Conservation (phyloP, 208 protist genomes). For the Trypanosoma grayi region DNA sequence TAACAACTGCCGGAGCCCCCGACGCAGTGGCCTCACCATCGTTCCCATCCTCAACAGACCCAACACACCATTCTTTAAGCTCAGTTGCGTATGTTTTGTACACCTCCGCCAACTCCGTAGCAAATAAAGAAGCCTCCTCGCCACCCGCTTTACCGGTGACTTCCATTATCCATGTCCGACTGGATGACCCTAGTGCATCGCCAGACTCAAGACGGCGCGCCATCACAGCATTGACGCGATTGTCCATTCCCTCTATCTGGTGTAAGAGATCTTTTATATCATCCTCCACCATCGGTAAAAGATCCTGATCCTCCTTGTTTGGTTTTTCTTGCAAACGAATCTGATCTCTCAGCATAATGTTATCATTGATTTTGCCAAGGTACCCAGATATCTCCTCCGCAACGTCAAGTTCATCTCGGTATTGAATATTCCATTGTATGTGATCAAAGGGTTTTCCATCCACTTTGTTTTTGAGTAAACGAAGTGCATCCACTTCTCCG, state of each 20-base stretch:
- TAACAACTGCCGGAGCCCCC: constrained; percentile 1
- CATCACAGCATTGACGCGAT: constrained; percentile 60
- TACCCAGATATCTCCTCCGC: constrained; percentile 43
- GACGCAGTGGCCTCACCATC: constrained; percentile 15
- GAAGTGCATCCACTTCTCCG: constrained; percentile 15
- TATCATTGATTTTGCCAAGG: constrained; percentile 67
- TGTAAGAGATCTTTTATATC: constrained; percentile 50
- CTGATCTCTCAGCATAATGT: constrained; percentile 42
- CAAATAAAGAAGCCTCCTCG: constrained; percentile 85
- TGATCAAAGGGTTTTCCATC: constrained; percentile 59
- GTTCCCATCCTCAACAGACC: constrained; percentile 5
- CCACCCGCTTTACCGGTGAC: constrained; percentile 81
- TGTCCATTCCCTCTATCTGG: constrained; percentile 47
- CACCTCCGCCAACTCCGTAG: constrained; percentile 77
- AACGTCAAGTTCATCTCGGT: constrained; percentile 71
- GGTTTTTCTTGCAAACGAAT: constrained; percentile 24
- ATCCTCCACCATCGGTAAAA: constrained; percentile 71
- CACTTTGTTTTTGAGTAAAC: constrained; percentile 38
- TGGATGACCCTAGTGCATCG: constrained; percentile 73
- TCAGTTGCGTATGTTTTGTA: constrained; percentile 62
- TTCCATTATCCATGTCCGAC: constrained; percentile 59
- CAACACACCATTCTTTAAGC: constrained; percentile 23
- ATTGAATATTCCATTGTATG: constrained; percentile 73
- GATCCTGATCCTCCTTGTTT: constrained; percentile 58
- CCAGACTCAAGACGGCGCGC: constrained; percentile 56